Percentiles rank a stretch among this genome's conserved stretches.
Evolutionary conservation across 768 basidiomycete genomes (phyloP).

Genomic region (Boletus sp.): DNA sequence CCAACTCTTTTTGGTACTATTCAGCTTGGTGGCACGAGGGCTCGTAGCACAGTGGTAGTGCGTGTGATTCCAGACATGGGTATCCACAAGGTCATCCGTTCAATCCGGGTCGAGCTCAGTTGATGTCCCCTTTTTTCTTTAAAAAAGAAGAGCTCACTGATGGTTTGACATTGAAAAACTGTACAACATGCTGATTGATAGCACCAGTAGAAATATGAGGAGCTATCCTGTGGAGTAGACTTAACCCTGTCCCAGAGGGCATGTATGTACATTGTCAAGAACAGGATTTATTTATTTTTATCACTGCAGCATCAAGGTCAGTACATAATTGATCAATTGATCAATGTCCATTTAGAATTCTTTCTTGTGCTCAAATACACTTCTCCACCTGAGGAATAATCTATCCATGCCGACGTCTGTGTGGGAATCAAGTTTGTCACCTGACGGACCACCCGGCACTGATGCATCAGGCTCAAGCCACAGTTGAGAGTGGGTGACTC

Average conservation of each 20-base stretch:
- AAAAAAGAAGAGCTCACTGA: background rate
- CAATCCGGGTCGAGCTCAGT: conserved; percentile 40
- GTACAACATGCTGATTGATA: background rate
- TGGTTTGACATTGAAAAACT: background rate
- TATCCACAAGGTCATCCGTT: conserved; percentile 44
- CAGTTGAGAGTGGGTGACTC: conserved; percentile 19
- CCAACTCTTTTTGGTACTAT: too few species aligned
- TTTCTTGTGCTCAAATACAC: conserved; percentile 67
- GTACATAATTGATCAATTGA: conserved; percentile 7
- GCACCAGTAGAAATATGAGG: too few species aligned
- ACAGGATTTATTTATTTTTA: background rate
- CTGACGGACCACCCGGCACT: background rate
- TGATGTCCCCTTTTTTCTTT: background rate
- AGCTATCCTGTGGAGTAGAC: background rate
- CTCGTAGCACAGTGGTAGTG: conserved; percentile 33
- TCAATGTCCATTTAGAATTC: conserved; percentile 59
- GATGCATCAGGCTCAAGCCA: background rate
- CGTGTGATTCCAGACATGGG: conserved; percentile 30
- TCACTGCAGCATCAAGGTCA: background rate
- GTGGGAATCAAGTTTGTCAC: conserved; percentile 71
- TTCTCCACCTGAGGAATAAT: conserved; percentile 52
- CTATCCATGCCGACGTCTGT: conserved; percentile 71
- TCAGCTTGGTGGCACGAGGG: conserved; percentile 1
- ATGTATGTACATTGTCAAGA: background rate
- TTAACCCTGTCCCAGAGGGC: background rate